These are phyloP conservation scores for Conticribra guillardii DNA, from an alignment of 108 stramenopile species.

Conservation along the genomic window DNA sequence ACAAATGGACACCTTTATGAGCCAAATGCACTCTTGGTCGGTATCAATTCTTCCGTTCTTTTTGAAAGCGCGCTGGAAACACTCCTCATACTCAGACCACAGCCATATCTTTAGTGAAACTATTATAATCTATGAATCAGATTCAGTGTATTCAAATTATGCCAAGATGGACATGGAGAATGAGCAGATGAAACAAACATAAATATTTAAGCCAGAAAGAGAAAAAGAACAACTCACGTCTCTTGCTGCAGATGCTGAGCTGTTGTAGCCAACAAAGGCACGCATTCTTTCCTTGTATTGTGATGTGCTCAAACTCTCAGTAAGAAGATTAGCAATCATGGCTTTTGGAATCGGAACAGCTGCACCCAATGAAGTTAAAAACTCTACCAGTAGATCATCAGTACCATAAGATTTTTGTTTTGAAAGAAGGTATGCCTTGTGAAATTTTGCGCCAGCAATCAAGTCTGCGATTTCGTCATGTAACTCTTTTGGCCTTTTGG, in stretches of 20 bases:
- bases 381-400: slow-evolving; percentile 25
- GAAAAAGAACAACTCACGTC: slow-evolving; percentile 19
- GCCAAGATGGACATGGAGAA: too few species aligned
- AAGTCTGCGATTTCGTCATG: slow-evolving; percentile 25
- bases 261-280: slow-evolving; percentile 22
- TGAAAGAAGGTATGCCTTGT: slow-evolving; percentile 23
- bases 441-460: slow-evolving; percentile 31
- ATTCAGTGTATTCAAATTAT: too few species aligned
- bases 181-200: not conserved
- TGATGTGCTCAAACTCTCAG: slow-evolving; percentile 51
- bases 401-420: slow-evolving; percentile 8
- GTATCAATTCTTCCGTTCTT: not conserved
- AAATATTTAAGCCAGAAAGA: not conserved
- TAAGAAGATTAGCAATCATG: slow-evolving; percentile 49
- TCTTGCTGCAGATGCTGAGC: slow-evolving; percentile 23
- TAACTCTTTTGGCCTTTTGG: slow-evolving; percentile 26
- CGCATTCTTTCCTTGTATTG: slow-evolving; percentile 32
- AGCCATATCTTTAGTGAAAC: not conserved
- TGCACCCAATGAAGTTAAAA: slow-evolving; percentile 56
- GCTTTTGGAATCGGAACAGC: slow-evolving; percentile 78
- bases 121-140: not conserved
- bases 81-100: not conserved
- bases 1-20: slow-evolving; percentile 62
- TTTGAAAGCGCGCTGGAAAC: not conserved
- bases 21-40: slow-evolving; percentile 72